Base-by-base conservation (phyloP, 1,139 yeast genomes). In the Nadsonia starkeyi-henricii region DNA sequence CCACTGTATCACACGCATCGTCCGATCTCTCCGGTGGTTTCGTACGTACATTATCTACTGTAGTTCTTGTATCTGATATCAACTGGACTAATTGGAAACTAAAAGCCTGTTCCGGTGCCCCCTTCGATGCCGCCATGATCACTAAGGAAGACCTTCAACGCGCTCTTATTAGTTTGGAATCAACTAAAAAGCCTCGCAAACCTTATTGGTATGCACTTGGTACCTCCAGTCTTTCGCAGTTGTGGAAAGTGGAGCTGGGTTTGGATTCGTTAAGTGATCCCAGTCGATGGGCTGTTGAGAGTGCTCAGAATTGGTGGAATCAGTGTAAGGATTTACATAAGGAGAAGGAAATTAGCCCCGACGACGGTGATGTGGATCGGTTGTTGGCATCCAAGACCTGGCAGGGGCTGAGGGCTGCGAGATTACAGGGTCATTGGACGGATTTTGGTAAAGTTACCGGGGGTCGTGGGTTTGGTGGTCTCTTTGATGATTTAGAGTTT, bases 31-130 rank as follows among this genome's bases (percentile, higher is more conserved):
- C 55, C 17, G 43, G 49, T 7, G 50, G 56, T 4, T 57, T 59
- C 46, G 43, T 52, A 23, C 50, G 54, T 15, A 51, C 64, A 3
- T 47, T 63, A 23, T 21, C 49, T 28, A 50, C 51, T 39, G 42
- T 52, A 1, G 56, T 64, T 9, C 45, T 62, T 13, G 47, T 44
- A 15, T 54, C 65, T 30, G 70, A 66, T 45, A 47, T 47, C 9
- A 53, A 55, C 39, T 66, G 70, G 70, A 64, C 60, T 45, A 47
- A 48, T n/a, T 66, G 70, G 70, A 66, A 66, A 51, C 53, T 58
- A 45, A 53, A 50, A 28, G 57, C 54, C 47, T 62, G 67, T 41
- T 66, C 67, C n/a, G 33, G 41, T 7, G 41, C 28, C 20, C 52
- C 65, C 8, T 58, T 62, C 51, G 64, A 58, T 41, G 47, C 46